phyloP scores from a whole-genome alignment of 2,329 filamentous ascomycete genomes.

The Neopestalotiopsis sp. region DNA sequence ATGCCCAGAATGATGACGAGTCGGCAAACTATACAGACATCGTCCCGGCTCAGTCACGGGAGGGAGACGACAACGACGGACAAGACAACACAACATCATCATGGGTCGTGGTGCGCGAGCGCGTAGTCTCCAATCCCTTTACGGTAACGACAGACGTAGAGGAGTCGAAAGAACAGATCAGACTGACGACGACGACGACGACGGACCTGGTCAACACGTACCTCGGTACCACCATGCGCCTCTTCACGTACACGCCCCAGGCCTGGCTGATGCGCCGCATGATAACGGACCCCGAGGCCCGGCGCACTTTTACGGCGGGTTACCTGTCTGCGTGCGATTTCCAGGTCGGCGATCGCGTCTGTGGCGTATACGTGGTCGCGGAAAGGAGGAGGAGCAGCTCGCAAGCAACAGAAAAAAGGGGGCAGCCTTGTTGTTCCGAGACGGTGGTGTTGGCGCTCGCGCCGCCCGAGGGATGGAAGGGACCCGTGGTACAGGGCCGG shows the following conservation, averaged over 20 bases:
- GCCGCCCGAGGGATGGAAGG: slow-evolving; percentile 30
- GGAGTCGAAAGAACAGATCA: no score
- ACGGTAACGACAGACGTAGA: neutral
- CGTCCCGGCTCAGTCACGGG: no score
- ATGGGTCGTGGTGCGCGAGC: slow-evolving; percentile 28
- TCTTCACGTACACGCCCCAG: slow-evolving; percentile 33
- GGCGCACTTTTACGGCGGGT: slow-evolving; percentile 21
- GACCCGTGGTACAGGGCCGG: slow-evolving; percentile 26
- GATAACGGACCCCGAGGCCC: slow-evolving; percentile 19
- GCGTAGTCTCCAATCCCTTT: slow-evolving; percentile 24
- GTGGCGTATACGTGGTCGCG: slow-evolving; percentile 32
- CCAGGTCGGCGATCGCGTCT: slow-evolving; percentile 28
- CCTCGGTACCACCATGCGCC: slow-evolving; percentile 27
- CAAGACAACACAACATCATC: neutral
- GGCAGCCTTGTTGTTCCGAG: neutral
- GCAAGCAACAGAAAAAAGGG: neutral
- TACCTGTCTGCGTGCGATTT: slow-evolving; percentile 29
- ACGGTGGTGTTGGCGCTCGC: slow-evolving; percentile 26
- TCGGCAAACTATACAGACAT: no score
- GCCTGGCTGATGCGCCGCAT: slow-evolving; percentile 27
- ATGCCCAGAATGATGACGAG: neutral
- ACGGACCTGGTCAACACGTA: slow-evolving; percentile 27
- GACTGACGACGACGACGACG: neutral
- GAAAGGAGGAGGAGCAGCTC: neutral
- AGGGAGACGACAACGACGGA: no score